Conservation (phyloP, 768 basidiomycete genomes). For the Panus rudis region DNA sequence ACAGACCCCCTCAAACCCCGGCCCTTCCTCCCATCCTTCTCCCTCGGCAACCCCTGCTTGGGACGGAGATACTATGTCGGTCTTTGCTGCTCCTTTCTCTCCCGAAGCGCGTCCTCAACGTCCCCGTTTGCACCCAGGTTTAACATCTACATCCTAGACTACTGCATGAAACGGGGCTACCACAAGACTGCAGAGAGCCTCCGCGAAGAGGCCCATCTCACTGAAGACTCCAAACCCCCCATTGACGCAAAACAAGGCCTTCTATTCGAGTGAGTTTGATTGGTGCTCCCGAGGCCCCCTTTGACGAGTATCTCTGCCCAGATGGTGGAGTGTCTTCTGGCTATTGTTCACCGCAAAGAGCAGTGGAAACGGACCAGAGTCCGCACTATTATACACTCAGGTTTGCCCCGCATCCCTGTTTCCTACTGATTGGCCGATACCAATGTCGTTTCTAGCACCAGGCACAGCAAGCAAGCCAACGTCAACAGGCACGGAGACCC, state of each 20-base stretch:
- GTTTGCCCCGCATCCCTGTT: slow-evolving; percentile 30
- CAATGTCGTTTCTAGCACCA: slow-evolving; percentile 18
- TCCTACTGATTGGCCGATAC: neutral
- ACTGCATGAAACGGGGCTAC: slow-evolving; percentile 76
- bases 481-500: slow-evolving; percentile 15
- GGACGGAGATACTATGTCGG: slow-evolving; percentile 84
- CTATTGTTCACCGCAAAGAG: slow-evolving; percentile 78
- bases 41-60: slow-evolving; percentile 41
- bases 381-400: slow-evolving; percentile 65
- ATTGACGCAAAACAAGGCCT: slow-evolving; percentile 81
- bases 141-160: slow-evolving; percentile 85
- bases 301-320: slow-evolving; percentile 22
- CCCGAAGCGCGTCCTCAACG: slow-evolving; percentile 24
- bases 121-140: slow-evolving; percentile 44
- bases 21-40: slow-evolving; percentile 4
- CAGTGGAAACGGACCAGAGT: slow-evolving; percentile 56
- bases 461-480: slow-evolving; percentile 16
- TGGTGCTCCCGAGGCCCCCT: slow-evolving; percentile 8
- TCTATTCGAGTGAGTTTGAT: slow-evolving; percentile 63
- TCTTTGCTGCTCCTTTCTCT: slow-evolving; percentile 10
- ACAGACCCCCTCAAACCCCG: slow-evolving; percentile 1
- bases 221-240: slow-evolving; percentile 57
- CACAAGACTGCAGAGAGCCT: slow-evolving; percentile 66
- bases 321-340: slow-evolving; percentile 92
- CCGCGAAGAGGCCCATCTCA: slow-evolving; percentile 57